These are phyloP conservation scores for Neostapfia colusana DNA, from an alignment of 176 grass and related monocot genomes.

Conservation along the genomic window DNA sequence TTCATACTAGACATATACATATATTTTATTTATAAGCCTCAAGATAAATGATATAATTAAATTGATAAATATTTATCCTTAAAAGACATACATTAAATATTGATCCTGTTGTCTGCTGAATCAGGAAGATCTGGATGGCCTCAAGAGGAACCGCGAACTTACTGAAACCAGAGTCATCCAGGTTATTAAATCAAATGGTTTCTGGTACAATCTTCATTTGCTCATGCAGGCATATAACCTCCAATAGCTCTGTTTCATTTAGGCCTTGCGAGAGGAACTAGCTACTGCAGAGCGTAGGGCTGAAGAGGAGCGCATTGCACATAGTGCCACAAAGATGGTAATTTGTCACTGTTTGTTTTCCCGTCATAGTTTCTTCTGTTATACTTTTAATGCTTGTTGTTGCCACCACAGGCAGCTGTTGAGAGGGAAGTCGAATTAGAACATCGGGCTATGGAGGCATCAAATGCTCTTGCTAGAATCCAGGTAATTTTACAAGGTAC, in stretches of 20 bases:
- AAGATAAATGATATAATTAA: background rate
- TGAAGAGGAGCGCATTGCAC: slow-evolving; percentile 94
- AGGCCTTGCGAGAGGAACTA: slow-evolving; percentile 97
- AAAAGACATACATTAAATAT: slow-evolving; percentile 1
- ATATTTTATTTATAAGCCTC: background rate
- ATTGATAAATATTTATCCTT: background rate
- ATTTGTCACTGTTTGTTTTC: slow-evolving; percentile 15
- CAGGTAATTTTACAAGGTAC: slow-evolving; percentile 76
- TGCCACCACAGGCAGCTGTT: slow-evolving; percentile 83
- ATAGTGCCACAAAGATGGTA: slow-evolving; percentile 99
- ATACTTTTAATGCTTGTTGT: slow-evolving; percentile 23
- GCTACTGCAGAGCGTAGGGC: slow-evolving; percentile 75
- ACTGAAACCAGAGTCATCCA: slow-evolving; percentile 97
- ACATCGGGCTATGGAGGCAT: slow-evolving; percentile 95
- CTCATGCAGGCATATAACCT: slow-evolving; percentile 37
- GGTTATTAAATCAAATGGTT: slow-evolving; percentile 50
- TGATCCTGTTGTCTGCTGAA: slow-evolving; percentile 43
- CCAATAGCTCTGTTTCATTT: slow-evolving; percentile 31
- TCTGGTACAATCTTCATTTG: slow-evolving; percentile 16
- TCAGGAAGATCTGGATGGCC: slow-evolving; percentile 89
- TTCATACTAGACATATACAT: background rate
- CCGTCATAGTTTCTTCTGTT: slow-evolving; percentile 31
- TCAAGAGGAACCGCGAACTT: slow-evolving; percentile 81
- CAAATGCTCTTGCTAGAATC: slow-evolving; percentile 99
- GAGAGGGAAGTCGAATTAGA: slow-evolving; percentile 98